Evolutionary conservation across 75 land plant species (phyloP).

Genomic region (Adiantum capillusveneris): DNA sequence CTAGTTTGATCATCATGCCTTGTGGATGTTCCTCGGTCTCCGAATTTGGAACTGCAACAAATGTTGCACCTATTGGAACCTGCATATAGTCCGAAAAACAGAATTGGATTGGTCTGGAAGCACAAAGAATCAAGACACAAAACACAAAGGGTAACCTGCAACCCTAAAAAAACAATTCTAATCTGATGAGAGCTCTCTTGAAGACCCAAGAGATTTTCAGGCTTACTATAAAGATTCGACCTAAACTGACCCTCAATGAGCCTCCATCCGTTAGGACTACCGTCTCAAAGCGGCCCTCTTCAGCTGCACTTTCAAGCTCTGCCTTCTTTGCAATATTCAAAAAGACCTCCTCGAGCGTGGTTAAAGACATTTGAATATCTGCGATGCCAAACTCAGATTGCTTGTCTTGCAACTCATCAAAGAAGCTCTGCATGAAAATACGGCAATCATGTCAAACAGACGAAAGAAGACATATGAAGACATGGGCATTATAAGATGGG

Average conservation of each 20-base stretch:
- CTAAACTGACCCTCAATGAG: constrained; percentile 35
- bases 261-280: constrained; percentile 46
- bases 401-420: constrained; percentile 65
- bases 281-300: constrained; percentile 64
- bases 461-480: too few relatives aligned
- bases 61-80: constrained; percentile 78
- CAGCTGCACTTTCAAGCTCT: constrained; percentile 76
- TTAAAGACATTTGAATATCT: constrained; percentile 82
- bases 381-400: constrained; percentile 64
- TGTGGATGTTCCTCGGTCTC: constrained; percentile 48
- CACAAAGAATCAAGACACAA: too few relatives aligned
- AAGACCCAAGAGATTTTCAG: too few relatives aligned
- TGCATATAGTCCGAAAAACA: constrained; percentile 29
- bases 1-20: constrained; percentile 87
- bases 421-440: constrained; percentile 45
- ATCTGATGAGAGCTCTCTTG: too few relatives aligned
- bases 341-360: constrained; percentile 98
- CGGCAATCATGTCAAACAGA: too few relatives aligned
- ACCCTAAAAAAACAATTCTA: too few relatives aligned
- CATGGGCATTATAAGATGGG: too few relatives aligned
- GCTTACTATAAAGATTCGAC: neutral
- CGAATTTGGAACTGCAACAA: constrained; percentile 68
- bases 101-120: too few relatives aligned
- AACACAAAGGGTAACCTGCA: too few relatives aligned
- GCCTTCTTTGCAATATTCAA: constrained; percentile 84